A percentile compares a stretch with the other conserved stretches of the same genome.
These are phyloP conservation scores for Talaromyces thailandensis DNA, from an alignment of 495 filamentous ascomycete species.

Conservation along the genomic window DNA sequence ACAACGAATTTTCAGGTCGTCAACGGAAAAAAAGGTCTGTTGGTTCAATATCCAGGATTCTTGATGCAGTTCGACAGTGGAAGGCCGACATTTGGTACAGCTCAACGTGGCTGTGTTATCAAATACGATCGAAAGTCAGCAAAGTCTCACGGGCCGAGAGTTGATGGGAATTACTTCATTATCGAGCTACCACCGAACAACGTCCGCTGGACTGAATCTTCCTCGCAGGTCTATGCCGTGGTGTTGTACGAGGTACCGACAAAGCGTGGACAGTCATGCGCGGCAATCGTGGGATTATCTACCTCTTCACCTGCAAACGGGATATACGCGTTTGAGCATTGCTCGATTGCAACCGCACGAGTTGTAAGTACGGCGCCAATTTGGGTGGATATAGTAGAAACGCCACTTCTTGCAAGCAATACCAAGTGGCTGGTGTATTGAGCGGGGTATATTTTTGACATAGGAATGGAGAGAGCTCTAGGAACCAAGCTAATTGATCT, in stretches of 20 bases:
- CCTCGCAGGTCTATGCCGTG: not conserved
- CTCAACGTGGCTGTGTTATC: not conserved
- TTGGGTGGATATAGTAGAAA: not conserved
- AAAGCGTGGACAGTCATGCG: not conserved
- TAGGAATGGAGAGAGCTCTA: too few relatives aligned
- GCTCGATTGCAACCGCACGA: constrained; percentile 1
- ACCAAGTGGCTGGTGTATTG: constrained; percentile 2
- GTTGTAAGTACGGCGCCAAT: not conserved
- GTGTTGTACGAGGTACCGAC: not conserved
- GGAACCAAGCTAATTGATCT: too few relatives aligned
- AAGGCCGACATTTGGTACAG: not conserved
- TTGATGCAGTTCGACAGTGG: not conserved
- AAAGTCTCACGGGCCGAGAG: not conserved
- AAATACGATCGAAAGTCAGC: not conserved
- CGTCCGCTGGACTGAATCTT: not conserved
- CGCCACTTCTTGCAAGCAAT: not conserved
- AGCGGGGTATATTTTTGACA: not conserved
- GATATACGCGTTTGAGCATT: not conserved
- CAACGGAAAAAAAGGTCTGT: not conserved
- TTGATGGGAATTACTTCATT: not conserved
- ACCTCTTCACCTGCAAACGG: not conserved
- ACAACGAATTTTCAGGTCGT: not conserved
- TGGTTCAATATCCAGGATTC: constrained; percentile 1
- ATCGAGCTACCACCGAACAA: constrained; percentile 2
- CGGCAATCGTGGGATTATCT: not conserved